These are phyloP conservation scores for Ganoderma leucocontextum DNA, from an alignment of 1,284 basidiomycete genomes.

Conservation along the genomic window DNA sequence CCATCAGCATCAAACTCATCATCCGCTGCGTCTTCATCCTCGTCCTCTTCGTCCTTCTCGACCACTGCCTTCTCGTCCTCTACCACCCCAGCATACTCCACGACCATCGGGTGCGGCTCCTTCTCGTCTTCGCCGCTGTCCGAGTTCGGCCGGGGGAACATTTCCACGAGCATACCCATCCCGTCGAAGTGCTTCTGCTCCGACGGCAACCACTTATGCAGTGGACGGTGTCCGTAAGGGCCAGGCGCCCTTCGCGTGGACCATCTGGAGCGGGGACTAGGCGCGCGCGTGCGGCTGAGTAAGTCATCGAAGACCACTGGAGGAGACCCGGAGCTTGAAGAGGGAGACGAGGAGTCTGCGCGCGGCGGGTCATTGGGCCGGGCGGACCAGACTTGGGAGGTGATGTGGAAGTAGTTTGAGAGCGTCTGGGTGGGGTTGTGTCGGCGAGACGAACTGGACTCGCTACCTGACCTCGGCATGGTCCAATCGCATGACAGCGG, in stretches of 20 bases:
- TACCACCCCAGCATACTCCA: background rate
- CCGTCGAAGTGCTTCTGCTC: slow-evolving; percentile 22
- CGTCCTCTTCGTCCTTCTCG: slow-evolving; percentile 2
- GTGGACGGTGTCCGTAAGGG: slow-evolving; percentile 31
- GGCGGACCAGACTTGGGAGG: slow-evolving; percentile 21
- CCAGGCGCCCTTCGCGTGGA: slow-evolving; percentile 22
- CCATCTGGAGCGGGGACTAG: slow-evolving; percentile 27
- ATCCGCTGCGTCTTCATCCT: slow-evolving; percentile 12
- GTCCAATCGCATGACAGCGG: slow-evolving; percentile 9
- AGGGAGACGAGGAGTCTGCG: slow-evolving; percentile 5
- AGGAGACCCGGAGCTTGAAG: background rate
- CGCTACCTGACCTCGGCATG: slow-evolving; percentile 31
- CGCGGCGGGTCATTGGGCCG: slow-evolving; percentile 6
- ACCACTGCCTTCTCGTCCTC: slow-evolving; percentile 8
- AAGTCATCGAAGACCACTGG: slow-evolving; percentile 19
- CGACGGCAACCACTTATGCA: slow-evolving; percentile 21
- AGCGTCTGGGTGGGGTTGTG: slow-evolving; percentile 28
- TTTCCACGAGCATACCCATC: slow-evolving; percentile 17
- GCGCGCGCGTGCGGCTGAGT: slow-evolving; percentile 18
- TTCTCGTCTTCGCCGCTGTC: slow-evolving; percentile 23
- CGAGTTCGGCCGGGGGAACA: slow-evolving; percentile 20
- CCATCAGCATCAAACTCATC: slow-evolving; percentile 14
- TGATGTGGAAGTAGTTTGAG: slow-evolving; percentile 24
- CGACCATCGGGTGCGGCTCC: slow-evolving; percentile 7
- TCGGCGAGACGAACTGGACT: slow-evolving; percentile 29